Percentiles rank a stretch among this genome's conserved stretches.
Conservation (phyloP, 73 alveolate genomes). For the Blepharisma japonicum region DNA sequence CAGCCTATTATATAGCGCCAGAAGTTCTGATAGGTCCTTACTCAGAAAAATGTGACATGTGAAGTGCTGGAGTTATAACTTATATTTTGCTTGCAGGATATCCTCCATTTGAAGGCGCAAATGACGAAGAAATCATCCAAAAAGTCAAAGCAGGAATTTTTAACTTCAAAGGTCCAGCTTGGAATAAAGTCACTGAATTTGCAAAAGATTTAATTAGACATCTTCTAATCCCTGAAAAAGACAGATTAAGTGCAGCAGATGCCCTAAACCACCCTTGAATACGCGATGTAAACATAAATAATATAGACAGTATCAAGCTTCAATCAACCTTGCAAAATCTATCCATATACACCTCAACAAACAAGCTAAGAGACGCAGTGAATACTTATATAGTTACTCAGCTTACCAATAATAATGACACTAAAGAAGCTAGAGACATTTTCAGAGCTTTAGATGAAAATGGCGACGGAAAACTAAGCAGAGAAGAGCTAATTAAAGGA, state of each 20-base stretch:
- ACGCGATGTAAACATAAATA: neutral
- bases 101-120: slow-evolving; percentile 82
- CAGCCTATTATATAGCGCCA: slow-evolving; percentile 53
- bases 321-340: neutral
- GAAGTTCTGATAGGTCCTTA: slow-evolving; percentile 44
- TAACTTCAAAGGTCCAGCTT: slow-evolving; percentile 39
- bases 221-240: slow-evolving; percentile 44
- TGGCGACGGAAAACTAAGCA: slow-evolving; percentile 29
- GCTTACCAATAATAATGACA: neutral
- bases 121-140: slow-evolving; percentile 63
- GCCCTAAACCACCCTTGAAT: slow-evolving; percentile 64
- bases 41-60: slow-evolving; percentile 46
- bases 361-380: slow-evolving; percentile 19
- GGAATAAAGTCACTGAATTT: slow-evolving; percentile 57
- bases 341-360: neutral
- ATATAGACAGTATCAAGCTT: neutral
- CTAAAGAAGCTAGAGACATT: slow-evolving; percentile 25
- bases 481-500: slow-evolving; percentile 17
- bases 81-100: slow-evolving; percentile 65
- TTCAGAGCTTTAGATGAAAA: slow-evolving; percentile 41
- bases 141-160: slow-evolving; percentile 45
- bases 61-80: slow-evolving; percentile 49
- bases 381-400: slow-evolving; percentile 10
- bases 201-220: slow-evolving; percentile 53
- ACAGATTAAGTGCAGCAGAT: slow-evolving; percentile 49